A percentile compares a stretch with the other conserved stretches of the same genome.
phyloP scores from a whole-genome alignment of 1,284 basidiomycete species.

The Cystobasidiaceae sp. region DNA sequence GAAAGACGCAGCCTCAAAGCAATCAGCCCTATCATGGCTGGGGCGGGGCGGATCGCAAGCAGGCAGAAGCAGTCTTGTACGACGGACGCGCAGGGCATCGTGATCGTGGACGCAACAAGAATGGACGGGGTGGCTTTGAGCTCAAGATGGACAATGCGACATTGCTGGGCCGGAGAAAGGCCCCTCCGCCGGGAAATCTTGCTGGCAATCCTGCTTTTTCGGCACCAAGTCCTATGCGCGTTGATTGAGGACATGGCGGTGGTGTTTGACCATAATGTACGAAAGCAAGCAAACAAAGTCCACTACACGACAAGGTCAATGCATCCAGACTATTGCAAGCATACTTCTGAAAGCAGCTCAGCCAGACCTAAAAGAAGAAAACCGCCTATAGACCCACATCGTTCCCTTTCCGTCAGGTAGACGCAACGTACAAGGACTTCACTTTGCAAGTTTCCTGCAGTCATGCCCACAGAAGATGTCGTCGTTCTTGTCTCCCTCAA shows the following conservation, averaged over 20 bases:
- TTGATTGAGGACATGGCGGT: not conserved
- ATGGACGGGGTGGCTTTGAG: conserved; percentile 59
- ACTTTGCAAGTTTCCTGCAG: too few species aligned
- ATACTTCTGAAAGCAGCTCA: too few species aligned
- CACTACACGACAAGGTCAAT: too few species aligned
- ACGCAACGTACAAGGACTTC: too few species aligned
- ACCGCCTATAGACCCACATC: too few species aligned
- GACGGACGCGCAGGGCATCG: conserved; percentile 71
- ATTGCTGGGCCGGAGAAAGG: conserved; percentile 58
- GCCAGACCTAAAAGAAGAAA: too few species aligned
- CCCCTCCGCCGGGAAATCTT: conserved; percentile 27
- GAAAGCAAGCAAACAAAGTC: not conserved
- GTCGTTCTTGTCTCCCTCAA: not conserved
- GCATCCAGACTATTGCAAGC: too few species aligned
- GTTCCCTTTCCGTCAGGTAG: too few species aligned
- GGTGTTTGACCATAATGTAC: not conserved
- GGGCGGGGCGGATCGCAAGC: conserved; percentile 48
- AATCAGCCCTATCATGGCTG: conserved; percentile 41
- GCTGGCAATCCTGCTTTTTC: conserved; percentile 23
- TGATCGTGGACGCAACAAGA: conserved; percentile 52
- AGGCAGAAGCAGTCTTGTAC: conserved; percentile 50
- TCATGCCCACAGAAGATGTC: too few species aligned
- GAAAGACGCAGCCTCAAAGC: conserved; percentile 39
- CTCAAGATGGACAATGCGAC: conserved; percentile 79
- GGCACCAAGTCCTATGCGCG: conserved; percentile 20